Percentiles rank a stretch among this genome's conserved stretches.
Conservation (phyloP, 2,329 filamentous ascomycete species). For the Penicillium sp. region DNA sequence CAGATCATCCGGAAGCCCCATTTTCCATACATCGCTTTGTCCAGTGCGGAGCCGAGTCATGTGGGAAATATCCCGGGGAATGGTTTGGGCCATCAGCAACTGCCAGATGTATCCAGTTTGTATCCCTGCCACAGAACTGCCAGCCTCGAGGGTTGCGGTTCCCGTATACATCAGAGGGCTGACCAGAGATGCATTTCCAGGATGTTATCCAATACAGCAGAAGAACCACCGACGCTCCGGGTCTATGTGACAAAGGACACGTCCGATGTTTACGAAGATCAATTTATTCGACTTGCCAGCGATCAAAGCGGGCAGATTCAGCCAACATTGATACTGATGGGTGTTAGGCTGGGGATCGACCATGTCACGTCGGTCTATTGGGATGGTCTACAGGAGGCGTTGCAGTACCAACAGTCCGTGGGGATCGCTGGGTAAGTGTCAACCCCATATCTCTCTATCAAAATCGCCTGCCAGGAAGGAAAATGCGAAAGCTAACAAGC, state of each 20-base stretch:
- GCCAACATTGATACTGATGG: constrained; percentile 86
- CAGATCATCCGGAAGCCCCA: constrained; percentile 82
- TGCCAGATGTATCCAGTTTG: constrained; percentile 89
- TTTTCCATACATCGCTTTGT: constrained; percentile 98
- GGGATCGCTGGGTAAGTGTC: constrained; percentile 83
- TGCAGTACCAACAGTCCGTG: constrained; percentile 91
- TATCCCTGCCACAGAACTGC: constrained; percentile 23
- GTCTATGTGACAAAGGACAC: constrained; percentile 92
- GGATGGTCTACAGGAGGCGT: constrained; percentile 82
- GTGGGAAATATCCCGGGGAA: constrained; percentile 93
- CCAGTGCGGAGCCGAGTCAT: constrained; percentile 80
- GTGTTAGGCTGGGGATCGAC: constrained; percentile 88
- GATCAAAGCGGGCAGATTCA: constrained; percentile 70
- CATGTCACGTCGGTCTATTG: constrained; percentile 94
- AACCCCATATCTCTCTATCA: neutral
- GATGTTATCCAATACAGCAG: constrained; percentile 72
- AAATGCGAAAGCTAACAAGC: constrained; percentile 11
- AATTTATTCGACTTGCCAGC: constrained; percentile 77
- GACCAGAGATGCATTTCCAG: constrained; percentile 52
- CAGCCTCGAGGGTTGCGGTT: neutral
- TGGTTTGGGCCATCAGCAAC: constrained; percentile 99
- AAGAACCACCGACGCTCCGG: constrained; percentile 67
- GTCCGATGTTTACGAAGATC: constrained; percentile 91
- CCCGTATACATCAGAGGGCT: neutral
- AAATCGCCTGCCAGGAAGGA: neutral